Evolutionary conservation across 108 stramenopile species (phyloP), one percentile per base, ranked within the genome.

Genomic region (Parietichytrium sp.): DNA sequence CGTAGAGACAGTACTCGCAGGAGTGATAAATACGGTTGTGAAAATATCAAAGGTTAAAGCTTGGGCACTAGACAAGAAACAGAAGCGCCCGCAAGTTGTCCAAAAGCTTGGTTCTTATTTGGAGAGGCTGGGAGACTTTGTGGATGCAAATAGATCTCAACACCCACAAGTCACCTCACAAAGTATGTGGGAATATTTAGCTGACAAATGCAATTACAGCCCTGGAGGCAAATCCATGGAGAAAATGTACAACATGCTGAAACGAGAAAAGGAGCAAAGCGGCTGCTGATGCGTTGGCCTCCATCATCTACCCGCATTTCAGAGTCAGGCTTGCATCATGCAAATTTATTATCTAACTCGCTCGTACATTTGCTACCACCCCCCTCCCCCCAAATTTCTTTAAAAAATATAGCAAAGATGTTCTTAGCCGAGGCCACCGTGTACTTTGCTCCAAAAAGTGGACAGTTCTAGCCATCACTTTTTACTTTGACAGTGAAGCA

Each of bases 11-110:
- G 29, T 27, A 15, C 36, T 72, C 38, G 61, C 36, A 25, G 61
- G 20, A 33, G 20, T 72, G 10, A 16, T n/a, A 16, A 25, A 33
- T 6, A 23, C 6, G 10, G 61, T 72, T 6, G 61, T 45, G 61
- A 72, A 72, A 25, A 72, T 72, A 13, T 42, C 61, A 8, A 72
- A 72, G 61, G 61, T 72, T 38, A 72, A 72, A 27, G 29, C 10
- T 6, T 72, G 61, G 61, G 61, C 20, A 16, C 36, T 45, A 42
- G 33, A 20, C n/a, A 72, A 72, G 42, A 72, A 72, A 42, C 36
- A 72, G 38, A n/a, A 16, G 12, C 36, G 45, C 38, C 36, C 10
- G 10, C 10, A 33, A 45, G 25, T 72, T 25, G 45, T 72, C 61
- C 36, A 72, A 27, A 72, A 72, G 42, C 36, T 45, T 33, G 61